phyloP scores from a whole-genome alignment of 371 early-diverging fungal species.

The Mortierella sp. region DNA sequence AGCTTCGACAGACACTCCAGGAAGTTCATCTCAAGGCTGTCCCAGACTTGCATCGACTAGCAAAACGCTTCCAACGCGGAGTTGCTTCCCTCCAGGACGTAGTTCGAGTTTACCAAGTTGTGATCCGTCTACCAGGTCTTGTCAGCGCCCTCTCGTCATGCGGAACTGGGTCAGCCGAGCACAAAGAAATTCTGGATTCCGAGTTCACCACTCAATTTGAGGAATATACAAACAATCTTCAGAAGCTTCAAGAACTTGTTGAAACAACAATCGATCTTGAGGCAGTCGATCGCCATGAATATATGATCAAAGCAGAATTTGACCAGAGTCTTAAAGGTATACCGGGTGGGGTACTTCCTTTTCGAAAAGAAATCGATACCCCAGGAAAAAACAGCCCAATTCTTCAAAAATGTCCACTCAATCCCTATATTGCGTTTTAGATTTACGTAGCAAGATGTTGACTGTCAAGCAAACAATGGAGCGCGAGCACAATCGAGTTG shows the following conservation, averaged over 20 bases:
- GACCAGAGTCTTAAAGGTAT: conserved; percentile 81
- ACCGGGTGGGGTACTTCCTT: neutral
- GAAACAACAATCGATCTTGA: conserved; percentile 93
- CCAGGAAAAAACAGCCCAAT: too few species aligned
- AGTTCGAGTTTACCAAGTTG: conserved; percentile 90
- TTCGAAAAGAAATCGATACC: neutral
- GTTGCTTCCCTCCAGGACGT: conserved; percentile 91
- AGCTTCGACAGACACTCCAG: conserved; percentile 77
- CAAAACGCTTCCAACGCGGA: conserved; percentile 84
- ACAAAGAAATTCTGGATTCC: conserved; percentile 58
- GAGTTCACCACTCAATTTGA: conserved; percentile 56
- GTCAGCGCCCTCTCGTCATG: conserved; percentile 63
- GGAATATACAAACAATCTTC: conserved; percentile 64
- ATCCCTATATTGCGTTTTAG: conserved; percentile 47
- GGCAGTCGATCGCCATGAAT: conserved; percentile 89
- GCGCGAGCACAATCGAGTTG: conserved; percentile 72
- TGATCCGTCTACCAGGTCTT: conserved; percentile 79
- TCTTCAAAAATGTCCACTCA: neutral
- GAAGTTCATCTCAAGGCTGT: conserved; percentile 78
- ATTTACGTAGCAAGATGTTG: conserved; percentile 71
- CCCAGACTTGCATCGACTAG: conserved; percentile 91
- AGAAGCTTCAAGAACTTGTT: conserved; percentile 78
- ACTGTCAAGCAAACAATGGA: conserved; percentile 63
- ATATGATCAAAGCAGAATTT: conserved; percentile 87
- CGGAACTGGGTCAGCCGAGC: conserved; percentile 53